Percentiles rank a stretch among this genome's conserved stretches.
phyloP scores from a whole-genome alignment of 2,329 filamentous ascomycete genomes.

The Cercospora brassicicola region DNA sequence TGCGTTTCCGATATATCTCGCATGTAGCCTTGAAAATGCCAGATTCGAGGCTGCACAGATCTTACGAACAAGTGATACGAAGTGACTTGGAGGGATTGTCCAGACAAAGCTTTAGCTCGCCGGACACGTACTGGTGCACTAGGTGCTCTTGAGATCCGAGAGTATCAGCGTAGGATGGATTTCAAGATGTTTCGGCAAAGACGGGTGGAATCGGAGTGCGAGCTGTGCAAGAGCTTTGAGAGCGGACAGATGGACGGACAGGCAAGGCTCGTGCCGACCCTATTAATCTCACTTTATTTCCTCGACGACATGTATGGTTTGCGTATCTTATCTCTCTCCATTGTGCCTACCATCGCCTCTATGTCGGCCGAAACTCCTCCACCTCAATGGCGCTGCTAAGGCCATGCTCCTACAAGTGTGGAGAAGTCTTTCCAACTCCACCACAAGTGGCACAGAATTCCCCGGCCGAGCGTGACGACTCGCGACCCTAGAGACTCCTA shows the following conservation, averaged over 20 bases:
- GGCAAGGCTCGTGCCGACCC: too few species aligned
- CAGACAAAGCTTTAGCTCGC: too few species aligned
- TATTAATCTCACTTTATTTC: neutral
- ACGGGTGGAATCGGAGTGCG: neutral
- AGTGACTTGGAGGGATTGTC: neutral
- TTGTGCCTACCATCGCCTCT: neutral
- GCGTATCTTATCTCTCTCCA: neutral
- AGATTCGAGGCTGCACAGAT: neutral
- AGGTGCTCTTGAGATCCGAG: neutral
- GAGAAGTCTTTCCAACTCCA: neutral
- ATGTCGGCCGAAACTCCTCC: neutral
- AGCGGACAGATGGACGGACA: too few species aligned
- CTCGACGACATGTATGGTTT: neutral
- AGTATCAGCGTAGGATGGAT: neutral
- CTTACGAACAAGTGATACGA: neutral
- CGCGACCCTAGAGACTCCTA: too few species aligned
- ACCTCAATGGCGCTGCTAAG: neutral
- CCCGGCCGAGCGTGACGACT: neutral
- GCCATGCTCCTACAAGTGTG: neutral
- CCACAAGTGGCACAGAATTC: neutral
- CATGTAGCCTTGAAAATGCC: neutral
- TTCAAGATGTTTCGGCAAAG: neutral
- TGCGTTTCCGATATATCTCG: neutral
- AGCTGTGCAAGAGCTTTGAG: too few species aligned
- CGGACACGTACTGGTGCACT: too few species aligned